A percentile compares a stretch with the other conserved stretches of the same genome.
Evolutionary conservation across 1,284 basidiomycete species (phyloP).

Genomic region (Cutaneotrichosporon sp.): DNA sequence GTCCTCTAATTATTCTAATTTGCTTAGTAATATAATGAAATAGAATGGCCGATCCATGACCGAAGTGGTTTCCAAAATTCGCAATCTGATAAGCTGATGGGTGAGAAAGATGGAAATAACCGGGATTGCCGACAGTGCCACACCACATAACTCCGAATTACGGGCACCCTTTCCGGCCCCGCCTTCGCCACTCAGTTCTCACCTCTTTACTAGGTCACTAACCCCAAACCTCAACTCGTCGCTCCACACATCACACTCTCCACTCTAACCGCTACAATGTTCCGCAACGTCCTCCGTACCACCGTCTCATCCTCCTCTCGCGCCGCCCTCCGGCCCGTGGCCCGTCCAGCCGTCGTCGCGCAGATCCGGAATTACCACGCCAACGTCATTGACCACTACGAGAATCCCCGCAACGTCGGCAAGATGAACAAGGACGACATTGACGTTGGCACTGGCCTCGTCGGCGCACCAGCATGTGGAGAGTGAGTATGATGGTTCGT

Average conservation of each 20-base stretch:
- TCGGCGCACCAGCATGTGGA: conserved; percentile 69
- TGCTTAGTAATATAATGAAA: neutral
- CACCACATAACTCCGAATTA: neutral
- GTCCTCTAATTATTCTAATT: neutral
- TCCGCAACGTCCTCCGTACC: conserved; percentile 34
- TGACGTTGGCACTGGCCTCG: conserved; percentile 85
- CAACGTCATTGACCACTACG: conserved; percentile 94
- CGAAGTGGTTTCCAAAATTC: neutral
- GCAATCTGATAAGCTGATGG: neutral
- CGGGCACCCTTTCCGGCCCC: conserved; percentile 1
- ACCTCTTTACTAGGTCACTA: conserved; percentile 11
- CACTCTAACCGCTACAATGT: conserved; percentile 22
- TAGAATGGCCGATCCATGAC: neutral
- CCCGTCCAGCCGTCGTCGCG: conserved; percentile 17
- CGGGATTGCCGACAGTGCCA: neutral
- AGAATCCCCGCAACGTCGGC: conserved; percentile 88
- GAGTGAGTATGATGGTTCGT: conserved; percentile 35
- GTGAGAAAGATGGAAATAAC: too few relatives aligned
- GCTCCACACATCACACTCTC: neutral
- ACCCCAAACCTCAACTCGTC: neutral
- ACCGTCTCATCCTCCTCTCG: conserved; percentile 36
- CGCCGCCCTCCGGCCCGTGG: conserved; percentile 23
- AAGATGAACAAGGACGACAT: conserved; percentile 35
- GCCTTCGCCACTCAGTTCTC: conserved; percentile 8
- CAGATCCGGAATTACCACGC: conserved; percentile 72